Evolutionary conservation across 768 basidiomycete species (phyloP).

Genomic region (Sporobolomyces roseus): DNA sequence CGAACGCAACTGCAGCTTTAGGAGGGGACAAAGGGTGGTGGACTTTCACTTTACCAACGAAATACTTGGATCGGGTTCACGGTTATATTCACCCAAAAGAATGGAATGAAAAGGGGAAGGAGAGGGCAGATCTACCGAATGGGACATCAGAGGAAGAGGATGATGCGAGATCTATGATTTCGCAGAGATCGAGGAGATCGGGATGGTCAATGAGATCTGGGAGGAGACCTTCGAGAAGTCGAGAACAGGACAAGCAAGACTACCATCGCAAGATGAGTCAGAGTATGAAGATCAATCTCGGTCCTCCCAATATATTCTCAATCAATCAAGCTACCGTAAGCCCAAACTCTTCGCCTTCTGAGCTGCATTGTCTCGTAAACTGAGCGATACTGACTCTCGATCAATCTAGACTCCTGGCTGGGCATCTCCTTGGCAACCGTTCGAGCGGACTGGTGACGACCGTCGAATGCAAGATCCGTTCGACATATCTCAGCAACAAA

Average conservation of each 20-base stretch:
- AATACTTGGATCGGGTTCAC: constrained; percentile 38
- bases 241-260: constrained; percentile 33
- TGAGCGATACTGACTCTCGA: neutral
- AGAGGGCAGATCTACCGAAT: constrained; percentile 1
- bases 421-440: constrained; percentile 42
- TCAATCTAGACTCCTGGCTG: constrained; percentile 40
- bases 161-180: constrained; percentile 3
- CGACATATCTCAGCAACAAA: constrained; percentile 22
- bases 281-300: constrained; percentile 29
- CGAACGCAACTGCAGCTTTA: neutral
- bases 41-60: constrained; percentile 41
- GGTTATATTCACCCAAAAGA: constrained; percentile 29
- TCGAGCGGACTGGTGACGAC: constrained; percentile 23
- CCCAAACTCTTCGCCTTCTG: neutral
- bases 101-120: constrained; percentile 31
- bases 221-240: constrained; percentile 12
- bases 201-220: neutral
- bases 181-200: constrained; percentile 2
- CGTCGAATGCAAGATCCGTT: constrained; percentile 29
- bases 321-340: constrained; percentile 36
- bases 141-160: constrained; percentile 3
- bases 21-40: constrained; percentile 38
- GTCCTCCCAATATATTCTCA: constrained; percentile 36
- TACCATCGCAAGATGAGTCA: constrained; percentile 26
- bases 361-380: too few relatives aligned